Evolutionary conservation across 2,329 filamentous ascomycete genomes (phyloP).

Genomic region (Dothistroma pini): DNA sequence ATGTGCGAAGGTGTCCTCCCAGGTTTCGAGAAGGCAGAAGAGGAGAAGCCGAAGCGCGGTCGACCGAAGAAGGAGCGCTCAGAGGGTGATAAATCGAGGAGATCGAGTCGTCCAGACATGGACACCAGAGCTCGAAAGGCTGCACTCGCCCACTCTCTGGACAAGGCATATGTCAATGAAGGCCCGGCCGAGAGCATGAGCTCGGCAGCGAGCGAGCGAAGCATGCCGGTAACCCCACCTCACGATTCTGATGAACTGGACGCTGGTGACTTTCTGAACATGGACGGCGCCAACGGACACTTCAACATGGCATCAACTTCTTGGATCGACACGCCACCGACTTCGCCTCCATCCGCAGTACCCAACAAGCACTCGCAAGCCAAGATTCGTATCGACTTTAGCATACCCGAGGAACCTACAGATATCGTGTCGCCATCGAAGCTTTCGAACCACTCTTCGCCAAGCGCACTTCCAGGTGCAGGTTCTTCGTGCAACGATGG

Average conservation of each 20-base stretch:
- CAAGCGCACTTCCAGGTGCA: conserved; percentile 12
- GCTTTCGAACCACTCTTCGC: conserved; percentile 24
- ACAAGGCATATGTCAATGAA: conserved; percentile 18
- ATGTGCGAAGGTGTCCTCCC: conserved; percentile 97
- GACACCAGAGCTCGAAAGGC: conserved; percentile 57
- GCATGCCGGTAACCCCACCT: conserved; percentile 33
- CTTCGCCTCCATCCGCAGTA: conserved; percentile 26
- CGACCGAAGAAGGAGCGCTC: conserved; percentile 58
- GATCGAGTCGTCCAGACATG: conserved; percentile 47
- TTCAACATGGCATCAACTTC: conserved; percentile 22
- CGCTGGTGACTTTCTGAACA: conserved; percentile 30
- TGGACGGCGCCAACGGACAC: conserved; percentile 24
- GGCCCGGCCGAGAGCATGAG: conserved; percentile 24
- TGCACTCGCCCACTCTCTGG: conserved; percentile 48
- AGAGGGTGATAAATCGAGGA: conserved; percentile 19
- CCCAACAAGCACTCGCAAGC: conserved; percentile 13
- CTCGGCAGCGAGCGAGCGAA: conserved; percentile 31
- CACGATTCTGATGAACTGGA: conserved; percentile 30
- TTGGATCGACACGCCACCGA: conserved; percentile 34
- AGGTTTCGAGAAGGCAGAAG: conserved; percentile 53
- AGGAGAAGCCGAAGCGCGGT: conserved; percentile 65
- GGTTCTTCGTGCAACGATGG: conserved; percentile 16
- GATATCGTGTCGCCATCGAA: conserved; percentile 27
- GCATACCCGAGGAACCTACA: conserved; percentile 16
- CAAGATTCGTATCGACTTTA: conserved; percentile 24